These are phyloP conservation scores for Cystofilobasidium ferigula DNA, from an alignment of 768 basidiomycete genomes.

Conservation along the genomic window DNA sequence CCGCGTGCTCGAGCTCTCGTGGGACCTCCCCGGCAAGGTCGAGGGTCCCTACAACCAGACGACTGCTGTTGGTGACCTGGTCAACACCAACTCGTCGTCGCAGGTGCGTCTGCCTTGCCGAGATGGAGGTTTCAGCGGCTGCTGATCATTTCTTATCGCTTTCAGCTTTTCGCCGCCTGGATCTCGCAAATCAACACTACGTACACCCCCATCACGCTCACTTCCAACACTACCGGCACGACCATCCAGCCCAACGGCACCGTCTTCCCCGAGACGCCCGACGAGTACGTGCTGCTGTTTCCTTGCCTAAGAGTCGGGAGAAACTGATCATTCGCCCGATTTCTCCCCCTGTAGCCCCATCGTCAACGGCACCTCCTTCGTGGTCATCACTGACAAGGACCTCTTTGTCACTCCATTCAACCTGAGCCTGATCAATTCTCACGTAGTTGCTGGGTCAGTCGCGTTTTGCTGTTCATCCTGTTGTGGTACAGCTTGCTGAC, in stretches of 20 bases:
- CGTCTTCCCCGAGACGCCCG: slow-evolving; percentile 41
- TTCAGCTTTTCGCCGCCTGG: slow-evolving; percentile 47
- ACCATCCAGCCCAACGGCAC: slow-evolving; percentile 46
- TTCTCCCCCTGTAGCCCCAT: no score
- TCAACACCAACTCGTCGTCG: slow-evolving; percentile 40
- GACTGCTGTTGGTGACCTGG: slow-evolving; percentile 41
- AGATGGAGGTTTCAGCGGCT: neutral
- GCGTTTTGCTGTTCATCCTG: slow-evolving; percentile 39
- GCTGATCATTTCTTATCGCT: neutral
- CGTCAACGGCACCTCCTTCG: slow-evolving; percentile 36
- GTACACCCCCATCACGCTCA: slow-evolving; percentile 46
- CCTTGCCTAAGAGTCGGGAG: no score
- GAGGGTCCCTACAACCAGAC: slow-evolving; percentile 47
- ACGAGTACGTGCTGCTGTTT: slow-evolving; percentile 40
- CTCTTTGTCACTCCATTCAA: slow-evolving; percentile 53
- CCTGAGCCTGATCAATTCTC: slow-evolving; percentile 45
- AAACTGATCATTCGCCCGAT: slow-evolving; percentile 35
- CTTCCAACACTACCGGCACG: slow-evolving; percentile 41
- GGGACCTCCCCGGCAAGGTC: slow-evolving; percentile 50
- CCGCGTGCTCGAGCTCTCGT: slow-evolving; percentile 44
- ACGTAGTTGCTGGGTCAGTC: slow-evolving; percentile 52
- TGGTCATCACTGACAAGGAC: slow-evolving; percentile 46
- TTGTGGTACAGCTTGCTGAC: no score
- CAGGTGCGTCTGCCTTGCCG: slow-evolving; percentile 31
- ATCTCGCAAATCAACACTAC: slow-evolving; percentile 54